Base-by-base conservation (phyloP, 2,329 filamentous ascomycete species). In the Rutstroemia sp. region DNA sequence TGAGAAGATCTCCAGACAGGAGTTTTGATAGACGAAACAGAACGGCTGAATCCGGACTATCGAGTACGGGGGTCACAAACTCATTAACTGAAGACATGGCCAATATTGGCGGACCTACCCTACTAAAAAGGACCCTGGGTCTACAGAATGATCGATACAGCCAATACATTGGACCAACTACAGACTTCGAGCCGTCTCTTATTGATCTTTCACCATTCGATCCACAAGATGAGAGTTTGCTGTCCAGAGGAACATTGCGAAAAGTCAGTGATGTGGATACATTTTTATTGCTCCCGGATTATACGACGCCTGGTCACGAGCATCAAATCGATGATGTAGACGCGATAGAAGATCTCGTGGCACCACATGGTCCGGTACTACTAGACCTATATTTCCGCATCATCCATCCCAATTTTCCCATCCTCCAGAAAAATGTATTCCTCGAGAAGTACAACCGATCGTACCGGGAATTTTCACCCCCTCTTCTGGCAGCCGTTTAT, bases 161-260 rank as follows among this genome's bases (percentile, higher is more conserved):
- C 73, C 87, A 89, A 72, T 89, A 92, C 68, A 89, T 94, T 64
- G 89, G 89, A 25, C 82, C 87, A 57, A 92, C 88, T 51, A 91
- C 88, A 51, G 87, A 91, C 65, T 89, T 92, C 68, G 89, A 94
- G 69, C 87, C 88, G 16, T 86, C 86, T n/a, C 77, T 94, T 54
- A 89, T 92, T 71, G 88, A 89, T 64, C 78, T 92, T 21, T 91
- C 88, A 21, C 79, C 84, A 5, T 92, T 92, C 70, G 87, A 92
- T 72, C 85, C 84, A 30, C 86, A 88, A 68, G 88, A 92, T 74
- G 88, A 92, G 73, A 91, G 86, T 67, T 80, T 87, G 21, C 78
- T 89, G 57, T 81, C 87, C 41, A 76, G 83, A 63, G 83, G 83
- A 30, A 83, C 79, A 5, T 78, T 92, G 57, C 80, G 89, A 65